Evolutionary conservation across 1,284 basidiomycete genomes (phyloP), one percentile per base, ranked within the genome.

Genomic region (Chiua sp.): DNA sequence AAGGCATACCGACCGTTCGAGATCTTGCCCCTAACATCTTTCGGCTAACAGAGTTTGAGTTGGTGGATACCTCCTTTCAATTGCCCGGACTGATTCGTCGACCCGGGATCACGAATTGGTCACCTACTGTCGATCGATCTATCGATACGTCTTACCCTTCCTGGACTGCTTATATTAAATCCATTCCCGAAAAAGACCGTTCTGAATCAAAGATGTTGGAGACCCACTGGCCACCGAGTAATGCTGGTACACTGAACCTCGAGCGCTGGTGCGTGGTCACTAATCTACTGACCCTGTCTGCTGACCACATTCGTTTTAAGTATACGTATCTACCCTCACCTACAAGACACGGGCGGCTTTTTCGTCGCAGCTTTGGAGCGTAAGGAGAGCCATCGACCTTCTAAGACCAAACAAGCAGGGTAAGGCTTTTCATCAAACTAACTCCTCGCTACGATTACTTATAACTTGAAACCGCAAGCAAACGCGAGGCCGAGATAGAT

Each of bases 311-410:
- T 60, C 52, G 55, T 37, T 35, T 39, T 26, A 22, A 96, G 94
- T 66, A 78, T 98, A 72, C 85, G 96, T 50, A 87, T 98, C 63
- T 94, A 98, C 70, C 96, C 98, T 4, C 96, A 99, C 74, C 79
- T 98, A 48, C 97, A 99, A 78, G 93, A 99, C 75, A 96, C 96
- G 0, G 98, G 98, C 15, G 98, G 95, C 0, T 99, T 99, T 80
- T 99, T 98, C 70, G 90, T 99, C 30, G 94, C 95, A 20, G 91
- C 98, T 1, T 78, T 99, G 39, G 87, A 95, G 69, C 79, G 78
- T 69, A 85, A 78, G 51, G 60, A 71, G 62, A 56, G 56, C 20
- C 47, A 66, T 48, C 48, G 56, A 42, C 48, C 57, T 15, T 57
- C 63, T 12, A 50, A 56, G n/a, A 62, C 58, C 35, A 64, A 56